Conservation (phyloP, 2,329 filamentous ascomycete genomes). For the Penicillium sp. region DNA sequence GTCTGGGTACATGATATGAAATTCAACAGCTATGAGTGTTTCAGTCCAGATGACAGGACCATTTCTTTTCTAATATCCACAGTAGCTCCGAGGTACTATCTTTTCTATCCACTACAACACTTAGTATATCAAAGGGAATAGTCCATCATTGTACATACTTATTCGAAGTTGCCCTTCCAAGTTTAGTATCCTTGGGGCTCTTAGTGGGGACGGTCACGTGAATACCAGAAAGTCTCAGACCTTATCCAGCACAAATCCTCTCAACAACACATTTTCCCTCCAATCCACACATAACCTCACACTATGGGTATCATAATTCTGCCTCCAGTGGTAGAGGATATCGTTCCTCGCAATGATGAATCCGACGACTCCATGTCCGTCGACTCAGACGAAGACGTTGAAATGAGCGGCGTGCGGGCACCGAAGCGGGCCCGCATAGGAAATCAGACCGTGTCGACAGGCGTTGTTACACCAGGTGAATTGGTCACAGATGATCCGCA, state of each 20-base stretch:
- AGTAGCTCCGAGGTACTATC: background rate
- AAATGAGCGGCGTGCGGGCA: slow-evolving; percentile 40
- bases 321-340: slow-evolving; percentile 53
- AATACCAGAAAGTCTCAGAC: slow-evolving; percentile 24
- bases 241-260: slow-evolving; percentile 3
- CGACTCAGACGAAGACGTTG: slow-evolving; percentile 51
- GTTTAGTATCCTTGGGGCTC: background rate
- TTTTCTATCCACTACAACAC: background rate
- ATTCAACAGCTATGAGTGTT: background rate
- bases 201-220: slow-evolving; percentile 26
- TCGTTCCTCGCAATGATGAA: slow-evolving; percentile 40
- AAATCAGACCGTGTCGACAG: slow-evolving; percentile 38
- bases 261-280: background rate
- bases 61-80: background rate
- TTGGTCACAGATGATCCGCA: slow-evolving; percentile 88
- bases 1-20: slow-evolving; percentile 4
- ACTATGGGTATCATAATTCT: slow-evolving; percentile 66
- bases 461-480: slow-evolving; percentile 86
- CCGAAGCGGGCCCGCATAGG: slow-evolving; percentile 47
- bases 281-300: background rate
- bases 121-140: too few species aligned
- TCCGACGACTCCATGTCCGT: slow-evolving; percentile 60
- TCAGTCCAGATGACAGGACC: background rate
- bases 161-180: background rate
- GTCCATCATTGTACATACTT: background rate